Conservation (phyloP, 176 grass and related monocot species). For the Melocanna baccifera region DNA sequence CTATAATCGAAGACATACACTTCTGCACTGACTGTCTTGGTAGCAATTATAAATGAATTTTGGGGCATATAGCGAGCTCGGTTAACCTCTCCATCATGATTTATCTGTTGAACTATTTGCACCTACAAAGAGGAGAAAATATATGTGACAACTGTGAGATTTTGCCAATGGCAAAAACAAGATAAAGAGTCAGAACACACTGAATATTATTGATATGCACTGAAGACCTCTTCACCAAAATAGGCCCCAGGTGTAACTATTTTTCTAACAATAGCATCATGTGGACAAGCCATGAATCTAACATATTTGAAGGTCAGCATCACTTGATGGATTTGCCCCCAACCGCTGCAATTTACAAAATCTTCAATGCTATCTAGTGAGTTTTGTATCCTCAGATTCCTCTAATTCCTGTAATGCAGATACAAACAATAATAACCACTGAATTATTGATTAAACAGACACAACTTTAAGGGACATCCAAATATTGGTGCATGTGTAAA, state of each 20-base stretch:
- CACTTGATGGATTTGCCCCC: neutral
- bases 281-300: neutral
- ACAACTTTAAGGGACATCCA: neutral
- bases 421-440: neutral
- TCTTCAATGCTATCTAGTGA: neutral
- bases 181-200: conserved; percentile 9
- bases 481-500: neutral
- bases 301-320: neutral
- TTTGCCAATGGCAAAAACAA: neutral
- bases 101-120: conserved; percentile 99
- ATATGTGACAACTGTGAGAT: neutral
- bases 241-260: neutral
- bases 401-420: neutral
- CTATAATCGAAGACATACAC: conserved; percentile 98
- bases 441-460: neutral
- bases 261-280: conserved; percentile 1
- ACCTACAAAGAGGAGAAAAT: conserved; percentile 53
- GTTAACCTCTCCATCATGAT: conserved; percentile 97
- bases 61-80: conserved; percentile 98
- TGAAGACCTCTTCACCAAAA: neutral
- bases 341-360: neutral
- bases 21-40: conserved; percentile 93
- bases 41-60: conserved; percentile 96
- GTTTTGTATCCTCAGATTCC: neutral
- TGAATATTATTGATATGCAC: neutral